These are phyloP conservation scores for Isochrysis galbana DNA, from an alignment of 78 protist genomes.

Conservation along the genomic window DNA sequence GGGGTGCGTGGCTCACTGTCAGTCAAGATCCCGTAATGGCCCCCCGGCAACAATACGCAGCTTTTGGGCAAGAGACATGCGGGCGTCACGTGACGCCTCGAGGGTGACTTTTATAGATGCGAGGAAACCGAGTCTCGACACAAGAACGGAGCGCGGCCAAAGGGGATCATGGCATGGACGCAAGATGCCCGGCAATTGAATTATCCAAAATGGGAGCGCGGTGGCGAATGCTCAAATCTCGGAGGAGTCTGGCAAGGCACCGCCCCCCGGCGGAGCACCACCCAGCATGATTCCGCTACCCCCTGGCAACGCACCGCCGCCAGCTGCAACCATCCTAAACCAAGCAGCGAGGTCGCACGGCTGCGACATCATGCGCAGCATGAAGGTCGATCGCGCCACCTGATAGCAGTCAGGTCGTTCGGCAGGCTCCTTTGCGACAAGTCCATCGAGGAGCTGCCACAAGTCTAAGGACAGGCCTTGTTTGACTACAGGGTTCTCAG, in stretches of 20 bases:
- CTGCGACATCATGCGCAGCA: background rate
- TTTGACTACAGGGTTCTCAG: background rate
- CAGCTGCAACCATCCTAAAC: background rate
- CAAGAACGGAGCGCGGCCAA: too few species aligned
- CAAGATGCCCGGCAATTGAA: too few species aligned
- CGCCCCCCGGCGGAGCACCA: background rate
- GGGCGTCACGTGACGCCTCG: too few species aligned
- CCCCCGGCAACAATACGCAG: too few species aligned
- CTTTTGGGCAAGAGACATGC: too few species aligned
- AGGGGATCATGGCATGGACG: too few species aligned
- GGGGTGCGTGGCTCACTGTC: too few species aligned
- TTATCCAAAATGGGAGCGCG: too few species aligned
- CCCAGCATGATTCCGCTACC: background rate
- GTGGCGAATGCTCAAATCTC: too few species aligned
- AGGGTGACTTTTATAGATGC: too few species aligned
- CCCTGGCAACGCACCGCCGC: background rate
- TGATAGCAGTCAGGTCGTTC: background rate
- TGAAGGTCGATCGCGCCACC: background rate
- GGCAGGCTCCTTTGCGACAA: background rate
- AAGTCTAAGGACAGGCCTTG: background rate
- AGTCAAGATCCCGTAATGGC: too few species aligned
- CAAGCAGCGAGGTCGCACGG: background rate
- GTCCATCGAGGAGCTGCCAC: background rate
- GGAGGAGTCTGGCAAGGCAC: background rate
- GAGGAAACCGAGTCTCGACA: too few species aligned